Evolutionary conservation across 805 yeast genomes (phyloP), one percentile per base, ranked within the genome.

Genomic region (Candida argentea): DNA sequence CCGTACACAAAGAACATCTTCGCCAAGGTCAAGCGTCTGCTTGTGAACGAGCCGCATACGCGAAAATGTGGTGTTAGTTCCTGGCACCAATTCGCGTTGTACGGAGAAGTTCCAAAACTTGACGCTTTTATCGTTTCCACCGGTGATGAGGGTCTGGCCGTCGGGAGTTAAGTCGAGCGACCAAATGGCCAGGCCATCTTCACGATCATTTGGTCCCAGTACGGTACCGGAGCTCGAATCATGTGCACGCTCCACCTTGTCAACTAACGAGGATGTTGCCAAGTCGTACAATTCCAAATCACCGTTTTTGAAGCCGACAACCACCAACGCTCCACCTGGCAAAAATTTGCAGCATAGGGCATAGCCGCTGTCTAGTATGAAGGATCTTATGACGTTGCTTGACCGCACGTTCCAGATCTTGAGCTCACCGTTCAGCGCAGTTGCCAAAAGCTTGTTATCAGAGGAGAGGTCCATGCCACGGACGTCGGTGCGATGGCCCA

Each of bases 401-500:
- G 89, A 75, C 36, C 66, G 65, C 16, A 80, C 50, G 46, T 91
- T 91, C 95, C 95, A 87, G 14, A 91, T 66, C 47, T 91, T 91
- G 36, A 91, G 57, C 39, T 73, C 70, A 14, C 96, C 96, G 46
- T 86, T 85, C 3, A 95, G 80, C 1, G 95, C 95, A 2, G 95
- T 79, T 3, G 86, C 93, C 23, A 89, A 57, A 33, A 91, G 57
- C 48, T 73, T 74, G 49, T 77, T 73, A 55, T 89, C 95, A 30
- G 75, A 72, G 32, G 94, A 80, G 20, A 91, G 64, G 40, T 85
- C 87, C 46, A 84, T 60, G 4, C 94, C 68, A 43, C 98, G 69
- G 16, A 89, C 67, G 52, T 91, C 99, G 2, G 85, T 74, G 48
- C 96, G 73, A 52, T 87, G 96, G 13, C 98, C 99, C 29, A 71